Percentiles rank a stretch among this genome's conserved stretches.
phyloP scores from a whole-genome alignment of 2,329 filamentous ascomycete species.

The Colletotrichum salicis region DNA sequence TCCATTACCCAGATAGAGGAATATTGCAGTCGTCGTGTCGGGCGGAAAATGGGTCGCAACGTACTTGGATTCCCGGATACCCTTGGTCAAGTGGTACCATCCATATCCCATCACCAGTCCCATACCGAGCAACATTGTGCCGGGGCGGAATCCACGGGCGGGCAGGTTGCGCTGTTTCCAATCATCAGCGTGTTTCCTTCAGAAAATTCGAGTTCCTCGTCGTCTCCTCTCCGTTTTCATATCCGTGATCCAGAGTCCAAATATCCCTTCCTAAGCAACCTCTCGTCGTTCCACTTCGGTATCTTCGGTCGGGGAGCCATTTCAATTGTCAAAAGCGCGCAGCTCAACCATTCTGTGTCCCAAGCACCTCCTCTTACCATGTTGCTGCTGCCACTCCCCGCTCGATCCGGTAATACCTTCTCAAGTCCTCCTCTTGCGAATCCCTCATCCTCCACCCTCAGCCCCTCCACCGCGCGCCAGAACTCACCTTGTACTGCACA shows the following conservation, averaged over 20 bases:
- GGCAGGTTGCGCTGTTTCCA: constrained; percentile 84
- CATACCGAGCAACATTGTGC: constrained; percentile 80
- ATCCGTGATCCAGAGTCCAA: background rate
- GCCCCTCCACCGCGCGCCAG: background rate
- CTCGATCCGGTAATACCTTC: background rate
- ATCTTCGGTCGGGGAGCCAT: background rate
- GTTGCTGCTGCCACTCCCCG: background rate
- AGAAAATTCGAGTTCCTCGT: no score
- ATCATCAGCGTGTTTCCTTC: constrained; percentile 36
- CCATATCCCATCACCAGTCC: constrained; percentile 86
- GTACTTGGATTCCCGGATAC: constrained; percentile 92
- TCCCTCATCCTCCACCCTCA: background rate
- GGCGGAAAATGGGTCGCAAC: constrained; percentile 43
- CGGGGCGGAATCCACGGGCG: constrained; percentile 87
- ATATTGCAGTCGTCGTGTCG: background rate
- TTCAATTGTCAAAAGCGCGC: background rate
- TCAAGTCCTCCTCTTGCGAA: background rate
- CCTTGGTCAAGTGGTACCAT: constrained; percentile 86
- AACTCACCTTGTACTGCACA: constrained; percentile 92
- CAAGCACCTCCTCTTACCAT: no score
- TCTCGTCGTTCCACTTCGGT: background rate
- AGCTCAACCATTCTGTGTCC: no score
- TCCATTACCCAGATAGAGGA: no score
- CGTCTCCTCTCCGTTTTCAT: background rate
- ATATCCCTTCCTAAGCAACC: background rate